Percentiles rank a stretch among this genome's conserved stretches.
phyloP scores from a whole-genome alignment of 2,329 filamentous ascomycete genomes.

The Laburnicola sp. region DNA sequence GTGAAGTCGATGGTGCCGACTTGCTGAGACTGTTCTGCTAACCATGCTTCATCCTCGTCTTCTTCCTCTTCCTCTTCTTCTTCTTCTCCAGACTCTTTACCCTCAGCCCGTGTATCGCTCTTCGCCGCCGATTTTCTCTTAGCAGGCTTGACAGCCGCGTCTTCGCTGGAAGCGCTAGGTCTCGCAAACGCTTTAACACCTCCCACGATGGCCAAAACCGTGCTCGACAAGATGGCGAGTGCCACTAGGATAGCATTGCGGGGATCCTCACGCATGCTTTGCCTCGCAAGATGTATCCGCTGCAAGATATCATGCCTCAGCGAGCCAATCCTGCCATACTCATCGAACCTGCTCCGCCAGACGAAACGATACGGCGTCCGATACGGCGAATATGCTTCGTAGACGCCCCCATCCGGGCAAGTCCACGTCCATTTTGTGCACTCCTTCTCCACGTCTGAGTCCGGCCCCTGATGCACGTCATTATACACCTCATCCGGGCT shows the following conservation, averaged over 20 bases:
- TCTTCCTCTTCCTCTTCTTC: constrained; percentile 2
- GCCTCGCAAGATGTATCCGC: constrained; percentile 10
- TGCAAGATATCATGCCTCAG: constrained; percentile 14
- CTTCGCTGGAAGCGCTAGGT: not conserved
- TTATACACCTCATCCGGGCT: constrained; percentile 4
- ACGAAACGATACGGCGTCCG: constrained; percentile 21
- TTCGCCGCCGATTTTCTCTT: not conserved
- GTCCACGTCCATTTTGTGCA: constrained; percentile 19
- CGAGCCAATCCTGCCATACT: constrained; percentile 23
- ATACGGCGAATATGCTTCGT: constrained; percentile 12
- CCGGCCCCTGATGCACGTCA: constrained; percentile 6
- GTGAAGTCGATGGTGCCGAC: not conserved
- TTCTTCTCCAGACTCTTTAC: not conserved
- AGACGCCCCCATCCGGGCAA: constrained; percentile 19
- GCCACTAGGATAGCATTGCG: constrained; percentile 15
- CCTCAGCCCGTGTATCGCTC: not conserved
- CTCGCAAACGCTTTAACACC: not conserved
- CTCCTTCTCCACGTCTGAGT: constrained; percentile 12
- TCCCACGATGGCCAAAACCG: constrained; percentile 5
- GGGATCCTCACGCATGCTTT: constrained; percentile 9
- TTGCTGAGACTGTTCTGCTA: not conserved
- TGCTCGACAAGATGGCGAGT: constrained; percentile 12
- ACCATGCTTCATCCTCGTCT: constrained; percentile 2
- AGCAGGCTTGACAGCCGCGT: not conserved
- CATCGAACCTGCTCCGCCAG: constrained; percentile 22